Evolutionary conservation across 2,329 filamentous ascomycete genomes (phyloP).

Genomic region (Colletotrichum somersetense): DNA sequence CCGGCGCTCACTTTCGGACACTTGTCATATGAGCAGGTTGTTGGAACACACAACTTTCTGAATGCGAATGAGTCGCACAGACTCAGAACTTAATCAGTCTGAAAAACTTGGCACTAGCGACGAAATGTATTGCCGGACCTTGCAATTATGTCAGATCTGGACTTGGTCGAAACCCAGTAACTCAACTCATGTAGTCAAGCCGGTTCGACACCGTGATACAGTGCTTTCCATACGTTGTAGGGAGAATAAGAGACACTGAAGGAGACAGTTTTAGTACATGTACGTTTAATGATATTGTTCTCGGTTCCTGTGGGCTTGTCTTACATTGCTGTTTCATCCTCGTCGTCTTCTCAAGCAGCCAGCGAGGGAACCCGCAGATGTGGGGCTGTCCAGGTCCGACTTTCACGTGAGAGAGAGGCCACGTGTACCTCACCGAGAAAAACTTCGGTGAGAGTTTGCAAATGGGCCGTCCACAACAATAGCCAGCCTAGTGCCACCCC

Average conservation of each 20-base stretch:
- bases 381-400: neutral
- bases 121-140: neutral
- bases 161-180: neutral
- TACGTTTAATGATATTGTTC: neutral
- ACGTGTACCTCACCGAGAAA: neutral
- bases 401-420: too few species aligned
- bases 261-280: accelerated
- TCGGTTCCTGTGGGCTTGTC: neutral
- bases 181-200: neutral
- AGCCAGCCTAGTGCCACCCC: neutral
- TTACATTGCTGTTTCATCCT: neutral
- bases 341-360: neutral
- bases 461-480: neutral
- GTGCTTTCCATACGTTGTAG: neutral
- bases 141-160: neutral
- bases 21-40: neutral
- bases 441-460: too few species aligned
- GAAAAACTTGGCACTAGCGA: too few species aligned
- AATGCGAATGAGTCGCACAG: neutral
- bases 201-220: too few species aligned
- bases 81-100: accelerated
- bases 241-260: neutral
- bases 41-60: slow-evolving; percentile 1
- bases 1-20: too few species aligned
- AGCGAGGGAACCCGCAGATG: neutral